Evolutionary conservation across 371 early-diverging fungal genomes (phyloP).

Genomic region (Mucor sp.): DNA sequence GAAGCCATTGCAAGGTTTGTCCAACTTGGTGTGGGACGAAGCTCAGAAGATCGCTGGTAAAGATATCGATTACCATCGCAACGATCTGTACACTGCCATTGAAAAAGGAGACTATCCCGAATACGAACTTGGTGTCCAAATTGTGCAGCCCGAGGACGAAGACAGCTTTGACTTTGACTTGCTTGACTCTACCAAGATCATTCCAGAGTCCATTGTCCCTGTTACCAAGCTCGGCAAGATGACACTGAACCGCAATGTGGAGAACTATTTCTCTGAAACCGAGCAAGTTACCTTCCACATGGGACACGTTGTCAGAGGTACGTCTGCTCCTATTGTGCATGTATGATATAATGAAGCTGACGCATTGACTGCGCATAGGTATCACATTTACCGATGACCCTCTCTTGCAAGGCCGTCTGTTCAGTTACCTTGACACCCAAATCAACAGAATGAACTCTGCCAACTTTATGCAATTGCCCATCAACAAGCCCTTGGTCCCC

Average conservation of each 20-base stretch:
- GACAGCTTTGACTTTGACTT: slow-evolving; percentile 51
- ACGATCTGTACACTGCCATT: slow-evolving; percentile 52
- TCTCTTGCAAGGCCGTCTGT: slow-evolving; percentile 58
- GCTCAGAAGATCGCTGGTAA: slow-evolving; percentile 53
- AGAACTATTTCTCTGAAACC: slow-evolving; percentile 59
- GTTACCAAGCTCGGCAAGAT: slow-evolving; percentile 49
- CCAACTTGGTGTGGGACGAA: slow-evolving; percentile 51
- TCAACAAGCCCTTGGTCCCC: slow-evolving; percentile 46
- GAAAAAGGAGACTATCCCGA: slow-evolving; percentile 51
- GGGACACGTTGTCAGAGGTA: slow-evolving; percentile 47
- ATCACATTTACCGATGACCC: slow-evolving; percentile 55
- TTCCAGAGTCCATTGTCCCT: slow-evolving; percentile 53
- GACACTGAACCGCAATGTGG: slow-evolving; percentile 53
- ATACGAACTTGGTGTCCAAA: slow-evolving; percentile 55
- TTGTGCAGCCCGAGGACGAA: slow-evolving; percentile 43
- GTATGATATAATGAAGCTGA: too few relatives aligned
- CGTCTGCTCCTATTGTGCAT: too few relatives aligned
- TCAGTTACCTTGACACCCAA: slow-evolving; percentile 58
- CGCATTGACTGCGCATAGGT: neutral
- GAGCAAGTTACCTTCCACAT: slow-evolving; percentile 54
- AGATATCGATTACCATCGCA: slow-evolving; percentile 52
- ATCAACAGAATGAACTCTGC: slow-evolving; percentile 46
- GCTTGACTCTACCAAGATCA: slow-evolving; percentile 57
- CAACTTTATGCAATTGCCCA: slow-evolving; percentile 57
- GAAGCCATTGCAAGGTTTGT: slow-evolving; percentile 50